These are phyloP conservation scores for Hevea brasiliensis DNA, from an alignment of 345 rosid species.

Conservation along the genomic window DNA sequence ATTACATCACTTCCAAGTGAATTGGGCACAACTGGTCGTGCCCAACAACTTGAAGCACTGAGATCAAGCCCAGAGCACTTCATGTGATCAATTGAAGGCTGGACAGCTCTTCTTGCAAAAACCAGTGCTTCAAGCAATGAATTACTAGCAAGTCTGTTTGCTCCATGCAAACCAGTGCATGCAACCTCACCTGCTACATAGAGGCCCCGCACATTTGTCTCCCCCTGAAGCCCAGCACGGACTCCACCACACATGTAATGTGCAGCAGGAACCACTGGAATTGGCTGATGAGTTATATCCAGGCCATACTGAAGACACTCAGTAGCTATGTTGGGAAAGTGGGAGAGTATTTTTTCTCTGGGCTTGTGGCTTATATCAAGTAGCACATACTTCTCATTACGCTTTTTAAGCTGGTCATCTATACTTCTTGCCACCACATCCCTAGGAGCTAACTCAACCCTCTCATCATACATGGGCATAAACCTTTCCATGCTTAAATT, in stretches of 20 bases:
- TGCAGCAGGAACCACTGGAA: slow-evolving; percentile 94
- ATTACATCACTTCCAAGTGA: slow-evolving; percentile 44
- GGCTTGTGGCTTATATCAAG: slow-evolving; percentile 90
- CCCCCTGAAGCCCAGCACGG: slow-evolving; percentile 86
- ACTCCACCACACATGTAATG: slow-evolving; percentile 99
- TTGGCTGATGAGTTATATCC: slow-evolving; percentile 74
- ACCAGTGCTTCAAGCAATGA: slow-evolving; percentile 95
- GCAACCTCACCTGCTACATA: slow-evolving; percentile 99
- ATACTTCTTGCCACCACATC: slow-evolving; percentile 96
- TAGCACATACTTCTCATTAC: slow-evolving; percentile 72
- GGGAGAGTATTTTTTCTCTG: slow-evolving; percentile 76
- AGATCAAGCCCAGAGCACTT: slow-evolving; percentile 47
- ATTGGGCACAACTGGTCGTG: slow-evolving; percentile 60
- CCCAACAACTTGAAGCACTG: slow-evolving; percentile 54
- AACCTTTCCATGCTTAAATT: slow-evolving; percentile 79
- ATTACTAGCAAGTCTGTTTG: slow-evolving; percentile 94
- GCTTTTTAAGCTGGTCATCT: slow-evolving; percentile 86
- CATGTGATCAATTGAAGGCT: slow-evolving; percentile 79
- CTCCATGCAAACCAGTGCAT: slow-evolving; percentile 95
- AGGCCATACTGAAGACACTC: slow-evolving; percentile 79
- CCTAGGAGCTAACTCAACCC: slow-evolving; percentile 96
- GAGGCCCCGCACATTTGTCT: slow-evolving; percentile 82
- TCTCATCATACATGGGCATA: slow-evolving; percentile 84
- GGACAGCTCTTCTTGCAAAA: slow-evolving; percentile 87
- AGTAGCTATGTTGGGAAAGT: slow-evolving; percentile 90